Percentiles rank a stretch among this genome's conserved stretches.
Evolutionary conservation across 1,139 yeast genomes (phyloP).

Genomic region (Meyerozyma sp.): DNA sequence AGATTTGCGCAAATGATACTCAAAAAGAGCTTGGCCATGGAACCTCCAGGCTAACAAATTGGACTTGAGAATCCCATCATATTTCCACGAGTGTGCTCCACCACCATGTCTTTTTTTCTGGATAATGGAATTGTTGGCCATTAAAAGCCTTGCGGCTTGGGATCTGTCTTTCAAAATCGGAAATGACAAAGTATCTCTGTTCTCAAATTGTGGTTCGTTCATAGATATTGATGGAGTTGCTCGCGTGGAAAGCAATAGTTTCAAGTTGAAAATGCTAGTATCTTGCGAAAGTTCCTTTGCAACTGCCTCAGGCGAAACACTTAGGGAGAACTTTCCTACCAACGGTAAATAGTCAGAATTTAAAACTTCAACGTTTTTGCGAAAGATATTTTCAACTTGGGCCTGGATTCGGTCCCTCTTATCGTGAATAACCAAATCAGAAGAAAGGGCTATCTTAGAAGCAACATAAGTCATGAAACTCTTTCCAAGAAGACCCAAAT

Average conservation of each 20-base stretch:
- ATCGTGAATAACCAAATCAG: neutral
- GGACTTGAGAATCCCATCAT: neutral
- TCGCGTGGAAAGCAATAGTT: neutral
- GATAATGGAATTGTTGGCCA: conserved; percentile 5
- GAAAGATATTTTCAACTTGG: neutral
- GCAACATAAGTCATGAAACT: neutral
- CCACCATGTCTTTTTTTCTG: neutral
- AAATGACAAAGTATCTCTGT: conserved; percentile 5
- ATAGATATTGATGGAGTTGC: neutral
- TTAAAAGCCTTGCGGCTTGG: conserved; percentile 4
- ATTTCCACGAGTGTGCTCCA: neutral
- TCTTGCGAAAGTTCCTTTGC: neutral
- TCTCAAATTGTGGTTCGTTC: neutral
- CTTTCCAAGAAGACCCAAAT: neutral
- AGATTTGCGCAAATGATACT: neutral
- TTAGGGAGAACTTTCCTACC: neutral
- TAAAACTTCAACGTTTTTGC: neutral
- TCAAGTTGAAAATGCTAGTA: neutral
- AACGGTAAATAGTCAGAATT: neutral
- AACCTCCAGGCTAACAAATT: neutral
- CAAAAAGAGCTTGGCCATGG: neutral
- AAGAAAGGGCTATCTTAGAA: neutral
- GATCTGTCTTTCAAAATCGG: conserved; percentile 9
- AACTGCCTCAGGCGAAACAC: neutral
- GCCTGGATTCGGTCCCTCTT: neutral